Percentiles rank a stretch among this genome's conserved stretches.
phyloP scores from a whole-genome alignment of 1,284 basidiomycete species.

The Albatrellus sp. region DNA sequence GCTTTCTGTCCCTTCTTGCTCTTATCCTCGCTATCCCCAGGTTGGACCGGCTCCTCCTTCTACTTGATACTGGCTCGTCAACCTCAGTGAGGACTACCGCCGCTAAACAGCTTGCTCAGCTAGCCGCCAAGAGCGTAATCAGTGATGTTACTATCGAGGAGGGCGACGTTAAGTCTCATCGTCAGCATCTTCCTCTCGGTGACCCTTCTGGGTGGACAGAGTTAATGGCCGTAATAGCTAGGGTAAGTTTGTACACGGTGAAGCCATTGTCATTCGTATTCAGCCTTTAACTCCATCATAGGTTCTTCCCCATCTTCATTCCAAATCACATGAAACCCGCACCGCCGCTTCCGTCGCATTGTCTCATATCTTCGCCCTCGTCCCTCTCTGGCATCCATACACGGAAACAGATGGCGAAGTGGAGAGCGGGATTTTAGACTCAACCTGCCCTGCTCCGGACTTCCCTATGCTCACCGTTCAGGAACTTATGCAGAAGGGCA shows the following conservation, averaged over 20 bases:
- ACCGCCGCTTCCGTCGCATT: slow-evolving; percentile 76
- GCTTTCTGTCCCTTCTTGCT: neutral
- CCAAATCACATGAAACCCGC: slow-evolving; percentile 79
- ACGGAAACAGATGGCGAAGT: slow-evolving; percentile 18
- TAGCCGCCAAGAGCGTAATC: slow-evolving; percentile 73
- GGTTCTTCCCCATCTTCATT: slow-evolving; percentile 83
- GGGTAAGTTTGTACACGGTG: slow-evolving; percentile 36
- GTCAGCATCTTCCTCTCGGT: slow-evolving; percentile 42
- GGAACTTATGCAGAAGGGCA: slow-evolving; percentile 64
- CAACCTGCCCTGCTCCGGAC: slow-evolving; percentile 30
- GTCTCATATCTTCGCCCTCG: slow-evolving; percentile 74
- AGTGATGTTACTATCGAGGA: slow-evolving; percentile 74
- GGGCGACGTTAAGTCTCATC: slow-evolving; percentile 45
- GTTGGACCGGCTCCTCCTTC: slow-evolving; percentile 84
- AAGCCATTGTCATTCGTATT: slow-evolving; percentile 1
- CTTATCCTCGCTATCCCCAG: slow-evolving; percentile 24
- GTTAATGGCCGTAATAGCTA: slow-evolving; percentile 70
- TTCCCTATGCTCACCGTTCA: slow-evolving; percentile 67
- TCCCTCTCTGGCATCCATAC: slow-evolving; percentile 72
- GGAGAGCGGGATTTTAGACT: slow-evolving; percentile 9
- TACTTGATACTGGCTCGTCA: slow-evolving; percentile 86
- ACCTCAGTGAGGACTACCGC: slow-evolving; percentile 79
- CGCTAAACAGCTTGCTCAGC: slow-evolving; percentile 84
- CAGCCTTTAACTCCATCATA: slow-evolving; percentile 18
- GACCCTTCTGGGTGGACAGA: slow-evolving; percentile 71